Evolutionary conservation across 805 yeast species (phyloP).

Genomic region (Yarrowia sp.): DNA sequence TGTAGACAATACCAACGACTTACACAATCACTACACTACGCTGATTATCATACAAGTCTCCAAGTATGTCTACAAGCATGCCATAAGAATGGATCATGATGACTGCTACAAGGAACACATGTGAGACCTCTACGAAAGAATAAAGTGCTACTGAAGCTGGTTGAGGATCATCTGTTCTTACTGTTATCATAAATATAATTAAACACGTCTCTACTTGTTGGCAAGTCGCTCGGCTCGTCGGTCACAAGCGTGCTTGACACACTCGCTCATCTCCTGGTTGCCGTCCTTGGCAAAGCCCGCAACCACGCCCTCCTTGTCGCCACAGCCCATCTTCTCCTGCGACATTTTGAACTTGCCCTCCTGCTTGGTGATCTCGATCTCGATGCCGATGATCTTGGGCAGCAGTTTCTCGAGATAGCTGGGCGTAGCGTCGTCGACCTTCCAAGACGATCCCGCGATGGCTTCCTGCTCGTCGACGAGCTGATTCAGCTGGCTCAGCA

Average conservation of each 20-base stretch:
- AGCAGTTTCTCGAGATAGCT: slow-evolving; percentile 45
- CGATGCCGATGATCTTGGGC: slow-evolving; percentile 56
- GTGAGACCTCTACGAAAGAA: too few relatives aligned
- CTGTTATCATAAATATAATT: too few relatives aligned
- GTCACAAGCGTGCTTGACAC: slow-evolving; percentile 15
- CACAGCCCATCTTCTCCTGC: slow-evolving; percentile 44
- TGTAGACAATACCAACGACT: too few relatives aligned
- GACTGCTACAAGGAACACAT: too few relatives aligned
- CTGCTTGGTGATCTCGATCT: slow-evolving; percentile 48
- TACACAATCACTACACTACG: too few relatives aligned
- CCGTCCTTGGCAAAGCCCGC: slow-evolving; percentile 39
- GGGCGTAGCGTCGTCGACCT: slow-evolving; percentile 56
- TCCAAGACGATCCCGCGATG: slow-evolving; percentile 44
- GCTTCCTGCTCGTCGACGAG: slow-evolving; percentile 53
- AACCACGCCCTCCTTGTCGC: slow-evolving; percentile 53
- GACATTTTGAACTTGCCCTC: slow-evolving; percentile 60
- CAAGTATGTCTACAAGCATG: too few relatives aligned
- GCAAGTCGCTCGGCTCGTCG: slow-evolving; percentile 23
- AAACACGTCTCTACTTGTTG: neutral
- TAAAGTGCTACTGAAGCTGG: too few relatives aligned
- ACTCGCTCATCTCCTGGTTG: slow-evolving; percentile 25
- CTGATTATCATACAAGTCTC: too few relatives aligned
- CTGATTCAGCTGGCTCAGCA: slow-evolving; percentile 45
- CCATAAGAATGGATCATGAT: too few relatives aligned
- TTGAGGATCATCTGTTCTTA: neutral